These are phyloP conservation scores for Phytophthora rubi DNA, from an alignment of 352 stramenopile genomes.

Conservation along the genomic window DNA sequence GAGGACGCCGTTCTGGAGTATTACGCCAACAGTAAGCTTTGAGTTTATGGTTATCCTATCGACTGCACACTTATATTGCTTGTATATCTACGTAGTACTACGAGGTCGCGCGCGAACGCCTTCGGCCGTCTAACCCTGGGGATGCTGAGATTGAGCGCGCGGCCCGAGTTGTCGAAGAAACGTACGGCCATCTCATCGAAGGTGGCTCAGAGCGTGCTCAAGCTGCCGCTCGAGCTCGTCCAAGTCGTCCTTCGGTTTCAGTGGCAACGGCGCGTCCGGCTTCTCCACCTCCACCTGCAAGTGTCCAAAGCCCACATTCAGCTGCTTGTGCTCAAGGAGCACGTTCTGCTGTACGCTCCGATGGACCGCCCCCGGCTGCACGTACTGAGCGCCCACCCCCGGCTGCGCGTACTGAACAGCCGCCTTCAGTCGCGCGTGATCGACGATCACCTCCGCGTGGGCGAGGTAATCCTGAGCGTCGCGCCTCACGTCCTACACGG, in stretches of 20 bases:
- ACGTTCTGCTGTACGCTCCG: too few relatives aligned
- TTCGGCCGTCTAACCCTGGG: background rate
- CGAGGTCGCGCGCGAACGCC: background rate
- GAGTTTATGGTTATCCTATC: background rate
- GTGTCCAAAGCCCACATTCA: too few relatives aligned
- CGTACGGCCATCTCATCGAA: background rate
- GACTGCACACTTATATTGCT: background rate
- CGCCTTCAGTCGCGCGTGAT: too few relatives aligned
- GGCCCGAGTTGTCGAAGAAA: background rate
- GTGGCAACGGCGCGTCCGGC: background rate
- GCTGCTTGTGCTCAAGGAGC: too few relatives aligned
- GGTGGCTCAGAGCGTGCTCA: background rate
- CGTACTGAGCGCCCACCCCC: too few relatives aligned
- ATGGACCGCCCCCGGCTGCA: too few relatives aligned
- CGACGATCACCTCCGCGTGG: too few relatives aligned
- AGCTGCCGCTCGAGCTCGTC: background rate
- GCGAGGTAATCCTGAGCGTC: too few relatives aligned
- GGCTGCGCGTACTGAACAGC: too few relatives aligned
- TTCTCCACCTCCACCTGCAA: too few relatives aligned
- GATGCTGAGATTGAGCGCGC: background rate
- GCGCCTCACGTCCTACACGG: too few relatives aligned
- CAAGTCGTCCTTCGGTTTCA: background rate
- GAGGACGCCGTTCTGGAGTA: background rate
- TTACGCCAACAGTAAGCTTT: background rate
- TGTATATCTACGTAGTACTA: background rate